These are phyloP conservation scores for Tolypocladium guangdongense DNA, from an alignment of 2,329 filamentous ascomycete genomes.

Conservation along the genomic window DNA sequence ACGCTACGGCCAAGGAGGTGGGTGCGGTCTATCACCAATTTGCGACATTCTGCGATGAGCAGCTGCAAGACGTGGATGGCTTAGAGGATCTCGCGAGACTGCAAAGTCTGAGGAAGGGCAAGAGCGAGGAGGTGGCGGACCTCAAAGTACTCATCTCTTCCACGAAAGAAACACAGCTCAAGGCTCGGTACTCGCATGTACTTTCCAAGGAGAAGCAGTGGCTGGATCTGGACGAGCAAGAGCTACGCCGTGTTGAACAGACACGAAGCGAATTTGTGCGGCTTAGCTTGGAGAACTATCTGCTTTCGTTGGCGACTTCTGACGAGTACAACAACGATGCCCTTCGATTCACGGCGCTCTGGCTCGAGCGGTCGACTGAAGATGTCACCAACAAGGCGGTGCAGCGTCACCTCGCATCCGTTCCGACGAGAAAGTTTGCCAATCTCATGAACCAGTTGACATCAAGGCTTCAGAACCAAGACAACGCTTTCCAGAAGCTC, in stretches of 20 bases:
- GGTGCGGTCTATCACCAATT: constrained; percentile 92
- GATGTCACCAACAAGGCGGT: constrained; percentile 70
- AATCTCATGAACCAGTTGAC: constrained; percentile 90
- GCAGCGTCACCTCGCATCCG: constrained; percentile 53
- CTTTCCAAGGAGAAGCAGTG: constrained; percentile 70
- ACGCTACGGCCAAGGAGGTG: constrained; percentile 54
- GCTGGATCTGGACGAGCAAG: constrained; percentile 81
- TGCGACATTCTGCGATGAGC: constrained; percentile 87
- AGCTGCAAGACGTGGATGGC: constrained; percentile 76
- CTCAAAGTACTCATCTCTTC: constrained; percentile 49
- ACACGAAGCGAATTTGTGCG: constrained; percentile 76
- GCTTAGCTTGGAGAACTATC: constrained; percentile 85
- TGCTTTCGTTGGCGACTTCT: constrained; percentile 72
- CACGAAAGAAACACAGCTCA: constrained; percentile 41
- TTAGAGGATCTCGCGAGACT: constrained; percentile 77
- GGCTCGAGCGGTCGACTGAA: constrained; percentile 79
- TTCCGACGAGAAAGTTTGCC: constrained; percentile 88
- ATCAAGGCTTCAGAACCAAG: constrained; percentile 70
- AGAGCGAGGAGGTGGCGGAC: constrained; percentile 68
- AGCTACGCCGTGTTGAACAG: constrained; percentile 67
- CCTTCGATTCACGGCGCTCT: constrained; percentile 84
- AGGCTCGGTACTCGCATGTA: constrained; percentile 46
- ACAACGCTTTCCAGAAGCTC: constrained; percentile 63
- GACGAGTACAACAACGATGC: constrained; percentile 85
- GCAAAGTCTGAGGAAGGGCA: constrained; percentile 66